phyloP scores from a whole-genome alignment of 176 grass and related monocot species.

The Lolium perenne region DNA sequence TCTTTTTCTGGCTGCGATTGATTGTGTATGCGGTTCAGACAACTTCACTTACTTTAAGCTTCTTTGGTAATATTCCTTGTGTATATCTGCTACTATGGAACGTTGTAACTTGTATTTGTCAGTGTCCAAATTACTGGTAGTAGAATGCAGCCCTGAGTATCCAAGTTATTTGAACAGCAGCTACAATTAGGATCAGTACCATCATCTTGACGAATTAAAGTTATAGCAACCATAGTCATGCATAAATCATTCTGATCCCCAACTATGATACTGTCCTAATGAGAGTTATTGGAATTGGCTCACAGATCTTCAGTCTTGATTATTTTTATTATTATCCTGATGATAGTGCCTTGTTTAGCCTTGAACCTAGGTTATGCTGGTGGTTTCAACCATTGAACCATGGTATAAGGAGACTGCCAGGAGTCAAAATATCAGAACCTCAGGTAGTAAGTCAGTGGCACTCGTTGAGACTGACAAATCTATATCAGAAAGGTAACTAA shows the following conservation, averaged over 20 bases:
- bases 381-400: background rate
- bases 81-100: too few species aligned
- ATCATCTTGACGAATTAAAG: background rate
- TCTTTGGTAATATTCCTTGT: too few species aligned
- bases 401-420: background rate
- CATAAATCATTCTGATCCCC: background rate
- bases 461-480: background rate
- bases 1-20: too few species aligned
- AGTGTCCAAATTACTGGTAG: background rate
- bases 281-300: background rate
- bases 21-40: too few species aligned
- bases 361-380: background rate
- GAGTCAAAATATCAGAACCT: background rate
- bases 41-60: too few species aligned
- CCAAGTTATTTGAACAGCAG: background rate
- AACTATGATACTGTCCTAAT: background rate
- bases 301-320: background rate
- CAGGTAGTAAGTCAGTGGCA: background rate
- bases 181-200: background rate
- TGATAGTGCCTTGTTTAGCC: background rate
- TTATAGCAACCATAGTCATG: too few species aligned
- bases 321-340: background rate
- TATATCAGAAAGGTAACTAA: background rate
- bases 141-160: background rate
- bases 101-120: too few species aligned